Percentiles rank a stretch among this genome's conserved stretches.
These are phyloP conservation scores for Trichophyton benhamiae DNA, from an alignment of 2,329 filamentous ascomycete genomes.

Conservation along the genomic window DNA sequence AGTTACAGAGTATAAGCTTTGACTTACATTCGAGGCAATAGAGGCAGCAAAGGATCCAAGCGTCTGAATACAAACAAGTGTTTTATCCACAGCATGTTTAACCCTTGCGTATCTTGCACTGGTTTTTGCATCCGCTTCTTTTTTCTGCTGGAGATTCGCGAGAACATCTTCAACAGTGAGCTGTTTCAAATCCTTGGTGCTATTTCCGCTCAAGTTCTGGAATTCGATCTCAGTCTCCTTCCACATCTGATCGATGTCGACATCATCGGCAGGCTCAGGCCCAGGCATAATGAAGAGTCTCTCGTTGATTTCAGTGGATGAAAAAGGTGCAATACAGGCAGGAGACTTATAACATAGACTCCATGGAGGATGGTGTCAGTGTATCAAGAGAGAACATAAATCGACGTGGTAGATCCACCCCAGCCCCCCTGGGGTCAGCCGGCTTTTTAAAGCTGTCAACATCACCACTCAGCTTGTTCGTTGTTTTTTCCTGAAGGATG, in stretches of 20 bases:
- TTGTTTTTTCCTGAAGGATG: neutral
- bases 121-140: conserved; percentile 17
- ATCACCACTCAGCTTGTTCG: neutral
- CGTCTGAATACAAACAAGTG: conserved; percentile 16
- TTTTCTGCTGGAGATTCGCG: conserved; percentile 15
- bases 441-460: neutral
- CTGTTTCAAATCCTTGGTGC: conserved; percentile 14
- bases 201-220: conserved; percentile 11
- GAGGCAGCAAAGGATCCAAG: conserved; percentile 18
- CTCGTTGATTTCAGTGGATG: neutral
- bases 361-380: neutral
- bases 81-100: conserved; percentile 18
- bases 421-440: neutral
- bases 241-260: conserved; percentile 13
- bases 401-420: neutral
- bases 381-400: neutral
- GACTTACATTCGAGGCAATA: conserved; percentile 19
- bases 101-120: conserved; percentile 16
- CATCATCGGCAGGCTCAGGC: conserved; percentile 5
- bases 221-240: conserved; percentile 12
- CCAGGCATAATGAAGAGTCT: conserved; percentile 3
- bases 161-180: conserved; percentile 17
- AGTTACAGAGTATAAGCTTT: neutral
- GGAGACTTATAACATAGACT: neutral
- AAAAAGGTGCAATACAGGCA: neutral